Conservation (phyloP, 2,329 filamentous ascomycete genomes). For the Alternaria viburni region DNA sequence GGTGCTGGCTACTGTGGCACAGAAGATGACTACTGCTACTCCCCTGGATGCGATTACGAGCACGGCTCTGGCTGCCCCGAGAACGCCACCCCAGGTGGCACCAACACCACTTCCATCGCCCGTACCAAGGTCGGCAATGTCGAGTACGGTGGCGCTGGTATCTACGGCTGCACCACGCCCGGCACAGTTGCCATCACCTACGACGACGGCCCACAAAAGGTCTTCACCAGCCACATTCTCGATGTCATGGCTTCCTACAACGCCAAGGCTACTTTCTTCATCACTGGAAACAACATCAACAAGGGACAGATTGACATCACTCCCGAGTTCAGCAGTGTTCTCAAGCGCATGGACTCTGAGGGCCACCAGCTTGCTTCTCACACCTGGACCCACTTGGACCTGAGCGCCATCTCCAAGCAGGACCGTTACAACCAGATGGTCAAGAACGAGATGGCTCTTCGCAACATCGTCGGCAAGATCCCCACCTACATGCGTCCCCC, state of each 20-base stretch:
- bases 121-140: constrained; percentile 62
- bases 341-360: constrained; percentile 61
- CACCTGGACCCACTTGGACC: constrained; percentile 61
- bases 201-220: constrained; percentile 67
- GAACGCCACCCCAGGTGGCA: constrained; percentile 61
- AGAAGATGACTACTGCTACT: constrained; percentile 63
- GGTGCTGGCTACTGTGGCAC: constrained; percentile 57
- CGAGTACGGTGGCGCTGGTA: constrained; percentile 62
- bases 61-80: constrained; percentile 68
- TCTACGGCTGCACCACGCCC: constrained; percentile 60
- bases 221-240: constrained; percentile 66
- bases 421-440: constrained; percentile 58
- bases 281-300: constrained; percentile 64
- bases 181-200: constrained; percentile 71
- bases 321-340: constrained; percentile 55
- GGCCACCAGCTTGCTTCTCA: constrained; percentile 68
- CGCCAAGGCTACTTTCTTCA: constrained; percentile 72
- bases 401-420: constrained; percentile 52
- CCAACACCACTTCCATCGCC: constrained; percentile 60
- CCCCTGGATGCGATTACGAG: constrained; percentile 67
- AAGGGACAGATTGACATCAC: constrained; percentile 63
- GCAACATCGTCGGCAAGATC: constrained; percentile 62
- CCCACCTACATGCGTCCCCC: constrained; percentile 62
- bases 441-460: constrained; percentile 62
- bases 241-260: constrained; percentile 65